phyloP scores from a whole-genome alignment of 2,329 filamentous ascomycete genomes.

The Aspergillus fijiensis region DNA sequence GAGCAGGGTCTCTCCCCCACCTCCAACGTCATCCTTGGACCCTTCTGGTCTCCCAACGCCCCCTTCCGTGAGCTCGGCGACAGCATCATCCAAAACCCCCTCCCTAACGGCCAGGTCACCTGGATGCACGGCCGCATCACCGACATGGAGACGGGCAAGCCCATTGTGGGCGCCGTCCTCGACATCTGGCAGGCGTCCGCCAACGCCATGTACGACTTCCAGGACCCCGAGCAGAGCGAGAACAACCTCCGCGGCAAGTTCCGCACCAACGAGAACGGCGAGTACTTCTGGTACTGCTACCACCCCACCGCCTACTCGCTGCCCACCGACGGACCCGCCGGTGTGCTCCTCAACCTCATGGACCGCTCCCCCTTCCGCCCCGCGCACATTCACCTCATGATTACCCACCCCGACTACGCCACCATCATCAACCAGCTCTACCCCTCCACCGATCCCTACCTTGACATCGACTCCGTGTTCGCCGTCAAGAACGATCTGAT shows the following conservation, averaged over 20 bases:
- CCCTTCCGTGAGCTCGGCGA: constrained; percentile 68
- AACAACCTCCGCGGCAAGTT: constrained; percentile 79
- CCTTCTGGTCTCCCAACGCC: constrained; percentile 74
- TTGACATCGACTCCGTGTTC: constrained; percentile 60
- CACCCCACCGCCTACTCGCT: constrained; percentile 72
- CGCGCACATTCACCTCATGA: constrained; percentile 62
- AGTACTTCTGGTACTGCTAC: constrained; percentile 70
- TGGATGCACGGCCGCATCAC: constrained; percentile 69
- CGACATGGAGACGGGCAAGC: constrained; percentile 64
- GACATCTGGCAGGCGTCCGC: constrained; percentile 77
- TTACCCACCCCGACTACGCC: constrained; percentile 56
- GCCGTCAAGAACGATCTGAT: constrained; percentile 62
- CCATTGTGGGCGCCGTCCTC: constrained; percentile 66
- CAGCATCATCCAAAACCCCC: constrained; percentile 64
- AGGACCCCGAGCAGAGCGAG: constrained; percentile 68
- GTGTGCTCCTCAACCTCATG: constrained; percentile 53
- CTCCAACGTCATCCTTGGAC: constrained; percentile 73
- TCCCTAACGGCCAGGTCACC: constrained; percentile 57
- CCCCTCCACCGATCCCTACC: constrained; percentile 58
- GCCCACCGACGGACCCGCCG: constrained; percentile 62
- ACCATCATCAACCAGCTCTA: constrained; percentile 60
- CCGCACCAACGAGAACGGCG: constrained; percentile 66
- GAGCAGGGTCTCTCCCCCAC: constrained; percentile 64
- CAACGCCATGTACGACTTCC: constrained; percentile 75
- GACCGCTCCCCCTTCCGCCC: constrained; percentile 61